phyloP scores from a whole-genome alignment of 768 basidiomycete genomes.

The Tephrocybe sp. region DNA sequence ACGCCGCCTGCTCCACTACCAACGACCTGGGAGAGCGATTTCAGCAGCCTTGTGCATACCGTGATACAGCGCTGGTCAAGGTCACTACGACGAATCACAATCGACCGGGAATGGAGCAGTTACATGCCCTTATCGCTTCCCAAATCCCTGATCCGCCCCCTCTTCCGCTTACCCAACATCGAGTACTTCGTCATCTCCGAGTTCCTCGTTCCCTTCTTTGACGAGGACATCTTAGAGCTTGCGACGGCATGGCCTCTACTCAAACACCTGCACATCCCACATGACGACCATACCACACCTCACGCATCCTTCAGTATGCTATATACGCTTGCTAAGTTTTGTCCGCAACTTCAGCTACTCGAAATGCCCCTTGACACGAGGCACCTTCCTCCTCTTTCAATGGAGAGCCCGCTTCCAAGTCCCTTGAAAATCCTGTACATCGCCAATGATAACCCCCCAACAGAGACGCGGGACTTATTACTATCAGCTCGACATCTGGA shows the following conservation, averaged over 20 bases:
- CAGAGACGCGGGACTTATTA: background rate
- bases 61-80: background rate
- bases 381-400: background rate
- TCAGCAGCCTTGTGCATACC: background rate
- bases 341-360: background rate
- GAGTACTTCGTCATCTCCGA: background rate
- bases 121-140: background rate
- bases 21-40: conserved; percentile 2
- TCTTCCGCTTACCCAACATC: conserved; percentile 1
- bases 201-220: background rate
- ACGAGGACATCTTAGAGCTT: background rate
- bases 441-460: background rate
- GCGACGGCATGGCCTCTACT: background rate
- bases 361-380: background rate
- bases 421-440: background rate
- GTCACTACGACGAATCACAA: background rate
- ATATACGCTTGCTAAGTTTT: background rate
- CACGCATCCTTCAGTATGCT: background rate
- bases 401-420: background rate
- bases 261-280: background rate
- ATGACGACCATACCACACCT: background rate
- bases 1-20: background rate
- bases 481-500: background rate
- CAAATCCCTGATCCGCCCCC: background rate
- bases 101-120: conserved; percentile 6